Conservation (phyloP, 179 eudicot genomes). For the Beta lomatogona region DNA sequence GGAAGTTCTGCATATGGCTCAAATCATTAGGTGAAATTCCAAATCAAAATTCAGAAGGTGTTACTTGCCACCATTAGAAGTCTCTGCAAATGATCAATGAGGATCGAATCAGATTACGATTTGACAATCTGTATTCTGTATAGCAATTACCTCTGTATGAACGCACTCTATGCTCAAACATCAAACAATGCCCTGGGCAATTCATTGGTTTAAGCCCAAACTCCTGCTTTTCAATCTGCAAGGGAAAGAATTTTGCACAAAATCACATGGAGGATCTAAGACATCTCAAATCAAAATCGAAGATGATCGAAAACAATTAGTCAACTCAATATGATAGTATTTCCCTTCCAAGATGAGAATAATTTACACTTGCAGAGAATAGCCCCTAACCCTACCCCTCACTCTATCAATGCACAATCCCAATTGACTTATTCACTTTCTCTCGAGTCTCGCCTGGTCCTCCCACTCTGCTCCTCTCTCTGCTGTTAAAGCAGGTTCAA, state of each 20-base stretch:
- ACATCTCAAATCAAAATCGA: not conserved
- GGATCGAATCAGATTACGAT: not conserved
- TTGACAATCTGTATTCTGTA: not conserved
- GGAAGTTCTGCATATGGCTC: conserved; percentile 73
- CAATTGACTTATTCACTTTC: too few species aligned
- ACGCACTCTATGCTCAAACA: conserved; percentile 94
- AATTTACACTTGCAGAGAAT: not conserved
- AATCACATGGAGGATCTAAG: not conserved
- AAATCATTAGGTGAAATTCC: conserved; percentile 13
- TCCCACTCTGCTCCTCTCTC: too few species aligned
- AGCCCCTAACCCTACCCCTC: not conserved
- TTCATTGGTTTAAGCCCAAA: conserved; percentile 99
- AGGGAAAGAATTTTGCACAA: conserved; percentile 2
- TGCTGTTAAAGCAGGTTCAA: too few species aligned
- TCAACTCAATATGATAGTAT: not conserved
- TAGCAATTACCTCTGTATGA: conserved; percentile 75
- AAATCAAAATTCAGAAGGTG: not conserved
- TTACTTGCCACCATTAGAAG: not conserved
- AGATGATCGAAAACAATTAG: not conserved
- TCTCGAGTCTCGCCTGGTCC: too few species aligned
- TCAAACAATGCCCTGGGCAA: conserved; percentile 95
- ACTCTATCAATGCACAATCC: too few species aligned
- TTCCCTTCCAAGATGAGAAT: not conserved
- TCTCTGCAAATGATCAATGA: not conserved
- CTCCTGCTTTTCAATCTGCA: conserved; percentile 91